A percentile compares a stretch with the other conserved stretches of the same genome.
Conservation (phyloP, 2,329 filamentous ascomycete species). For the Talaromyces sp. region DNA sequence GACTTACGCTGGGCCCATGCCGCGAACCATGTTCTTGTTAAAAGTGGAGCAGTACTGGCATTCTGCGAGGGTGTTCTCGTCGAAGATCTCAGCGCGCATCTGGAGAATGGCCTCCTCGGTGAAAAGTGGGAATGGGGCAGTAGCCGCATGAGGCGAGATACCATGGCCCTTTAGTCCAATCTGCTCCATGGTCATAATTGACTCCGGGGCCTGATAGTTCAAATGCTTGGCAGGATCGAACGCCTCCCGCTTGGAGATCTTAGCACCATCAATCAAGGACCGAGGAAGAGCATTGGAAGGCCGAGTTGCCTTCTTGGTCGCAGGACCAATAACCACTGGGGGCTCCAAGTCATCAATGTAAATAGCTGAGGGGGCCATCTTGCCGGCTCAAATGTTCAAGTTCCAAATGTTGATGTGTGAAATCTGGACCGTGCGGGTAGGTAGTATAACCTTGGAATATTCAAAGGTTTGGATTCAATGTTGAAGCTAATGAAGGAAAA, state of each 20-base stretch:
- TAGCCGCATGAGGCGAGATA: slow-evolving; percentile 63
- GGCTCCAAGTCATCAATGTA: not conserved
- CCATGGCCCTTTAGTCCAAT: slow-evolving; percentile 50
- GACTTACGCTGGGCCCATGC: slow-evolving; percentile 58
- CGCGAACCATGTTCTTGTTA: slow-evolving; percentile 53
- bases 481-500: too few relatives aligned
- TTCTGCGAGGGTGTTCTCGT: slow-evolving; percentile 57
- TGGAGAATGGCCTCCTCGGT: slow-evolving; percentile 60
- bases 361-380: slow-evolving; percentile 9
- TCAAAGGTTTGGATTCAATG: too few relatives aligned
- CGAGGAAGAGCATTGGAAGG: slow-evolving; percentile 30
- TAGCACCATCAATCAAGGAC: slow-evolving; percentile 31
- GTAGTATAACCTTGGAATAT: too few relatives aligned
- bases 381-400: not conserved
- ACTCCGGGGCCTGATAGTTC: slow-evolving; percentile 8
- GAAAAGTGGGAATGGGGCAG: slow-evolving; percentile 65
- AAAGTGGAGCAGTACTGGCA: slow-evolving; percentile 61
- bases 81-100: slow-evolving; percentile 63
- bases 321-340: slow-evolving; percentile 33
- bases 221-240: slow-evolving; percentile 14
- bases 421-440: too few relatives aligned
- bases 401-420: too few relatives aligned
- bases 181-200: slow-evolving; percentile 12
- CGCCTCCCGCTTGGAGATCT: slow-evolving; percentile 1
- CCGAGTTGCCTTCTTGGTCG: slow-evolving; percentile 30